Evolutionary conservation across 352 stramenopile genomes (phyloP), one percentile per base, ranked within the genome.

Genomic region (Thalassiosira livingstoniorum): DNA sequence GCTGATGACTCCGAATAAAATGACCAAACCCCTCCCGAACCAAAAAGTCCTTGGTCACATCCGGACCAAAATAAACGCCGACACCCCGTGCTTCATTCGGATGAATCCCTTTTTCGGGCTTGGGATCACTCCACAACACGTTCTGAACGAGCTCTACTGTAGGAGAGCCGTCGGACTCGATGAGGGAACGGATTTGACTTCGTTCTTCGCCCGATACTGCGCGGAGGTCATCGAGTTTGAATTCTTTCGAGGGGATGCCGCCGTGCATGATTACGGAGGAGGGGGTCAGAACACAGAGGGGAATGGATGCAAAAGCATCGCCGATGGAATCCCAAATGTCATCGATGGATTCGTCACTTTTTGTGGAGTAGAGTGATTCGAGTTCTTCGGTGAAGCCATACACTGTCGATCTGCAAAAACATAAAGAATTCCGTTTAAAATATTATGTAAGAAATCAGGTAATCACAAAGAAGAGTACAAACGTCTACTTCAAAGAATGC

Each of bases 321-420:
- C 92, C 96, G 87, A 99, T 98, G 31, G 35, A n/a, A 10, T 62
- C 35, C 65, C 65, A 82, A 98, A 93, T 58, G 91, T 85, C 95
- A 98, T 98, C 37, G 98, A 94, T 7, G 90, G 95, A 47, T n/a
- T 4, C 63, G 4, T 27, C 25, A 4, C n/a, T 23, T 25, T 29
- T 31, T 10, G 96, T 91, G 85, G 98, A 95, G 87, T 98, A 99
- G 83, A 99, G 99, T 91, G 97, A 93, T 89, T 97, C 97, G 61
- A 99, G 94, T 84, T 99, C 97, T 37, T 97, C 97, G 62, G 98
- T 95, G 78, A 99, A 99, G 13, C 97, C 97, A 82, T 99, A 99
- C 53, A 98, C 98, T 82, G 98, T 98, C 91, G 98, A 98, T 94
- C 99, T 98, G 89, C n/a, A n/a, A n/a, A n/a, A n/a, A n/a, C n/a